Evolutionary conservation across 805 yeast genomes (phyloP).

Genomic region (Candida qinlingensis): DNA sequence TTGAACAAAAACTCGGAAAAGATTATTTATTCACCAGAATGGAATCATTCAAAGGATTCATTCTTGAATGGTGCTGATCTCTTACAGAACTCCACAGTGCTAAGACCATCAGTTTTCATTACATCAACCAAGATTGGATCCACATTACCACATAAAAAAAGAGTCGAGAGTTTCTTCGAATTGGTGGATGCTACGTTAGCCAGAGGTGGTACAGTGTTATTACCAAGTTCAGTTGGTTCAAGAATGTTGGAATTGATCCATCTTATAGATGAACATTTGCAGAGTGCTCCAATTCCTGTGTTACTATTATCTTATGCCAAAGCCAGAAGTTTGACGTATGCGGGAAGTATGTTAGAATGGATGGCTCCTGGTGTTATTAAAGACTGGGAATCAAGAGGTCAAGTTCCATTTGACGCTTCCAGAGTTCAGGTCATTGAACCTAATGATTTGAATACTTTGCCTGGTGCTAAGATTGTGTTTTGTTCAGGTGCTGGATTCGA

Average conservation of each 20-base stretch:
- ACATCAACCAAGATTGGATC: slow-evolving; percentile 71
- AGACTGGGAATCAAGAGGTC: slow-evolving; percentile 72
- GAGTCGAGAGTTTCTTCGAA: slow-evolving; percentile 59
- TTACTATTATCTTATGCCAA: slow-evolving; percentile 75
- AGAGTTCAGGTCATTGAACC: slow-evolving; percentile 53
- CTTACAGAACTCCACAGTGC: slow-evolving; percentile 53
- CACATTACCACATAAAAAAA: slow-evolving; percentile 49
- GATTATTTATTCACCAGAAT: slow-evolving; percentile 81
- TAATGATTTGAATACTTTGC: slow-evolving; percentile 46
- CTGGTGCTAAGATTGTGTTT: slow-evolving; percentile 76
- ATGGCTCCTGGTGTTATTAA: slow-evolving; percentile 83
- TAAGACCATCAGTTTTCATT: slow-evolving; percentile 78
- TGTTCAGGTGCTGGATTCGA: slow-evolving; percentile 65
- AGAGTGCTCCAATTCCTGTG: slow-evolving; percentile 52
- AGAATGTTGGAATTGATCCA: slow-evolving; percentile 77
- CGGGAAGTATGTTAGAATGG: slow-evolving; percentile 92
- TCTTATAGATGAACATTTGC: slow-evolving; percentile 61
- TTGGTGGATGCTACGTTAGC: slow-evolving; percentile 61
- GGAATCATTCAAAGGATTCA: slow-evolving; percentile 92
- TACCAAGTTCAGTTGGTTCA: slow-evolving; percentile 80
- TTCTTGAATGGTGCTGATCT: slow-evolving; percentile 71
- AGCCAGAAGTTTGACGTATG: slow-evolving; percentile 70
- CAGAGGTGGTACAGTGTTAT: slow-evolving; percentile 72
- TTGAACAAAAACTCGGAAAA: slow-evolving; percentile 69
- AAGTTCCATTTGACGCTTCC: slow-evolving; percentile 73